Evolutionary conservation across 2,329 filamentous ascomycete genomes (phyloP).

Genomic region (Penicillium verrucosum): DNA sequence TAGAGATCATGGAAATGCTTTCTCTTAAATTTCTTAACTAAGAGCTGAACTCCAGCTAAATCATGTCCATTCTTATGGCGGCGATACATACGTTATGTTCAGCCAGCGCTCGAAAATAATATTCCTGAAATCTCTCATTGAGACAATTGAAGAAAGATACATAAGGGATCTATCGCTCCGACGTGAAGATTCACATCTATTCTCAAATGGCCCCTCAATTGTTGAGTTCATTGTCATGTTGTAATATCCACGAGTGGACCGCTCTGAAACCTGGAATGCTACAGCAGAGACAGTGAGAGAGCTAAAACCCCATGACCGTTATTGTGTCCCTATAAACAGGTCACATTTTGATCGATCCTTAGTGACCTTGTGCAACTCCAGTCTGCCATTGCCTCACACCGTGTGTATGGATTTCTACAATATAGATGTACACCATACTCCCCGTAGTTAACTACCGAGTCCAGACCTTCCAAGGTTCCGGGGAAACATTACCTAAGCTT

Average conservation of each 20-base stretch:
- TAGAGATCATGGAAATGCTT: background rate
- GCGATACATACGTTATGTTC: background rate
- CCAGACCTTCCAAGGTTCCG: background rate
- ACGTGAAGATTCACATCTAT: background rate
- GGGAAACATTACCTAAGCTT: background rate
- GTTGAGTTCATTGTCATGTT: background rate
- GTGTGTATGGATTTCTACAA: background rate
- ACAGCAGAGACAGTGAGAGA: background rate
- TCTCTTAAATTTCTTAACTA: background rate
- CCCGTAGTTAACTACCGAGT: background rate
- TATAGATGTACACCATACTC: background rate
- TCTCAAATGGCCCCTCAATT: background rate
- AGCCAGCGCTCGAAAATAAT: background rate
- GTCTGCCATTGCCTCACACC: background rate
- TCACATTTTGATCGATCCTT: background rate
- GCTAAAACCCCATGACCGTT: background rate
- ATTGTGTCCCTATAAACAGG: background rate
- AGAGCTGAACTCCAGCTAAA: background rate
- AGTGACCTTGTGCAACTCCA: background rate
- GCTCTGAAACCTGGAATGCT: background rate
- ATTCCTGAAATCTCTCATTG: background rate
- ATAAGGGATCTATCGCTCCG: background rate
- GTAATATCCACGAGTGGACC: background rate
- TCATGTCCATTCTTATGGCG: background rate
- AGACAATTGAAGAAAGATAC: background rate